Evolutionary conservation across 768 basidiomycete genomes (phyloP).

Genomic region (Suillus subalutaceus): DNA sequence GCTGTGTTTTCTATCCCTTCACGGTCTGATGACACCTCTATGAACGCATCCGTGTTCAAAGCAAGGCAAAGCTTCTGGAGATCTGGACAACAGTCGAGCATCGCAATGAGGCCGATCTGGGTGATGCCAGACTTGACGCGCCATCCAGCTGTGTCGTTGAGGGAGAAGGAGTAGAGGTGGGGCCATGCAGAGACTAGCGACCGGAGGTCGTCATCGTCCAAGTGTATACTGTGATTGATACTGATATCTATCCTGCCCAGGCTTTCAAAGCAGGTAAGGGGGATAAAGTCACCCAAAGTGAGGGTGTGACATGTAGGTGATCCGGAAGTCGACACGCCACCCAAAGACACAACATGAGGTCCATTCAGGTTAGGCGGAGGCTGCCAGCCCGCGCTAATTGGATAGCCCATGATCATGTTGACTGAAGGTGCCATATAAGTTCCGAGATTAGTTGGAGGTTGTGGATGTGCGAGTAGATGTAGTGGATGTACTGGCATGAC

Average conservation of each 20-base stretch:
- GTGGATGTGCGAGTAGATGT: neutral
- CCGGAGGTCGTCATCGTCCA: neutral
- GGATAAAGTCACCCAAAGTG: conserved; percentile 5
- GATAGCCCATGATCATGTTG: neutral
- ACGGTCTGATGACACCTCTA: conserved; percentile 2
- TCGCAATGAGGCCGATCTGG: conserved; percentile 1
- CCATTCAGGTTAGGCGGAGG: neutral
- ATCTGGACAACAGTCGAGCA: conserved; percentile 4
- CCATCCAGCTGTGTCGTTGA: conserved; percentile 4
- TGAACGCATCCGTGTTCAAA: conserved; percentile 5
- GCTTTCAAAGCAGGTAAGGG: conserved; percentile 6
- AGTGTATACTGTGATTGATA: conserved; percentile 5
- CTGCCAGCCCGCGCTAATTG: neutral
- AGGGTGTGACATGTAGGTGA: neutral
- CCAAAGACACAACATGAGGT: neutral
- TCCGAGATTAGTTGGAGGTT: neutral
- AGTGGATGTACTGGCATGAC: neutral
- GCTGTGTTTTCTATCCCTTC: conserved; percentile 3
- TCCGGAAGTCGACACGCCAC: neutral
- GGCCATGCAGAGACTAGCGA: conserved; percentile 5
- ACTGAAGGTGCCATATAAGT: neutral
- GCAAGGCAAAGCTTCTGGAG: conserved; percentile 9
- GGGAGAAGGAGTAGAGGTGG: conserved; percentile 6
- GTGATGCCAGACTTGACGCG: conserved; percentile 9
- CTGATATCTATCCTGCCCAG: conserved; percentile 6